Evolutionary conservation across 495 filamentous ascomycete genomes (phyloP).

Genomic region (Penicillium mononematosum): DNA sequence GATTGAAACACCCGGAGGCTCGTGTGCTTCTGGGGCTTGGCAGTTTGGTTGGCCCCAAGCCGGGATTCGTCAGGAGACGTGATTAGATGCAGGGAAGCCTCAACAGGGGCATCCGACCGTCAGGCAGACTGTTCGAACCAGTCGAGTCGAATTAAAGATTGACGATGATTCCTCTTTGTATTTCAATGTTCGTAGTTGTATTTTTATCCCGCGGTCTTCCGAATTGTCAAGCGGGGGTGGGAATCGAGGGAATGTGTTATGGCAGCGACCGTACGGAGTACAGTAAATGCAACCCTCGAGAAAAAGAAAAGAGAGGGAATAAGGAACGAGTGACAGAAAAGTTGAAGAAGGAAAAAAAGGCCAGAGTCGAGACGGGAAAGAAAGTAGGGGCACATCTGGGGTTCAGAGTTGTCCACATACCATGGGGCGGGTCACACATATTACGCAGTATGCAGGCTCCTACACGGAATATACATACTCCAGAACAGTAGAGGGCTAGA

Average conservation of each 20-base stretch:
- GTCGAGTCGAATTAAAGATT: slow-evolving; percentile 8
- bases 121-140: slow-evolving; percentile 12
- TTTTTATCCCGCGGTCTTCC: not conserved
- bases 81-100: slow-evolving; percentile 1
- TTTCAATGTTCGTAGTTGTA: not conserved
- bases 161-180: not conserved
- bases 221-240: not conserved
- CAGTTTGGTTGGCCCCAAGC: slow-evolving; percentile 11
- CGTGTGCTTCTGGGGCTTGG: slow-evolving; percentile 26
- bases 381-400: slow-evolving; percentile 13
- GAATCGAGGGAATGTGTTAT: not conserved
- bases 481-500: not conserved
- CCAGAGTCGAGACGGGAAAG: not conserved
- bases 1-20: slow-evolving; percentile 19
- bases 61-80: slow-evolving; percentile 4
- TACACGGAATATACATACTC: not conserved
- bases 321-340: slow-evolving; percentile 8
- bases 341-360: slow-evolving; percentile 5
- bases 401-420: slow-evolving; percentile 13
- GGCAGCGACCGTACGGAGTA: slow-evolving; percentile 7
- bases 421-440: slow-evolving; percentile 13
- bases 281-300: slow-evolving; percentile 1
- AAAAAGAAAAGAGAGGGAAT: slow-evolving; percentile 1
- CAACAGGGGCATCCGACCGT: slow-evolving; percentile 13
- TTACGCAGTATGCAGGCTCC: not conserved